Base-by-base conservation (phyloP, 768 basidiomycete genomes). In the Serpula lacrymans region DNA sequence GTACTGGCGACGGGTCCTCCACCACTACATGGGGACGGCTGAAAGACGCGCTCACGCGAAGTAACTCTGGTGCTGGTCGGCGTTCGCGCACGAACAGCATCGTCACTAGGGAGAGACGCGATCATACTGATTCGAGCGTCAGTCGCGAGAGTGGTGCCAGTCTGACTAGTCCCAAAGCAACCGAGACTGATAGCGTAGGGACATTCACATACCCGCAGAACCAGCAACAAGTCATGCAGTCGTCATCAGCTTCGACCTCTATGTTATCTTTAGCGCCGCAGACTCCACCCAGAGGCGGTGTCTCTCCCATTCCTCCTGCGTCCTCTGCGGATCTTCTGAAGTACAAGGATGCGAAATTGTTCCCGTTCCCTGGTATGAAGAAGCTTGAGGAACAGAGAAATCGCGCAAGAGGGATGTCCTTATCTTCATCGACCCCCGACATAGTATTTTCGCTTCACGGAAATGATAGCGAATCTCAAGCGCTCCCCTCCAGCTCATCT, bases 361-460 rank as follows among this genome's bases (percentile, higher is more conserved):
- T 85, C 62, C 90, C 93, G 1, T 93, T 95, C 74, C 90, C 89
- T 18, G 90, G 89, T 26, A 83, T 92, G 60, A 75, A 82, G 53
- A 76, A 78, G 51, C 69, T 92, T 26, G 87, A 87, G 57, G 82
- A 87, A 55, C 78, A 86, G 52, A 73, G 81, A 37, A 63, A 60
- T 23, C 76, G 79, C 24, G 70, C 72, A 39, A 74, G 74, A 39
- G 75, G 74, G 5, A 60, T 78, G 33, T 71, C 57, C 37, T 64
- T 59, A 59, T 74, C 72, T 3, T 64, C 69, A 6, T 74, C 76
- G 8, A 72, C 71, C 12, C 73, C 75, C 10, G 74, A 77, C 34
- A 64, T 75, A 29, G 59, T 67, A 34, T 57, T 70, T 2, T 60
- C 72, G 16, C 65, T 69, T 27, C 67, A 69, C 34, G 67, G 65